Conservation (phyloP, 768 basidiomycete genomes). For the Russula sp. region DNA sequence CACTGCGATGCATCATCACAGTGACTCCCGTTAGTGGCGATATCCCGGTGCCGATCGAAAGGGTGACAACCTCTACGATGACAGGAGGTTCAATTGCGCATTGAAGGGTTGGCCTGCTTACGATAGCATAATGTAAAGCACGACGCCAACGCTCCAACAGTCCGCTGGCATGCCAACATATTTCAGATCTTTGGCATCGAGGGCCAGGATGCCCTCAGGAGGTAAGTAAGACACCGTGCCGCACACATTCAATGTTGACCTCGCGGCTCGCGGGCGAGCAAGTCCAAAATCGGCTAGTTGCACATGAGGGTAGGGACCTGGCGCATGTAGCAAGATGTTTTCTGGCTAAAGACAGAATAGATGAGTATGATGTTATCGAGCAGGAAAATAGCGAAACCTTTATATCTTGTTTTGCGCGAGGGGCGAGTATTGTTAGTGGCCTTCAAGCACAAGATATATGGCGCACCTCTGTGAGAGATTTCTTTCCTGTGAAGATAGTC, state of each 20-base stretch:
- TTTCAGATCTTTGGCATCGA: conserved; percentile 65
- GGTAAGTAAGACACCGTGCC: conserved; percentile 85
- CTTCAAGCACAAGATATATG: not conserved
- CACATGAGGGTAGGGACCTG: conserved; percentile 81
- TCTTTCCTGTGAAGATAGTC: conserved; percentile 61
- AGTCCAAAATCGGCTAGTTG: conserved; percentile 85
- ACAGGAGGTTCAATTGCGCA: not conserved
- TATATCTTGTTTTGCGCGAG: conserved; percentile 39
- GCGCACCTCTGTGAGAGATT: conserved; percentile 73
- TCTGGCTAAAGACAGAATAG: conserved; percentile 49
- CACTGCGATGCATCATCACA: conserved; percentile 30
- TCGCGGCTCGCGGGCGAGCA: conserved; percentile 67
- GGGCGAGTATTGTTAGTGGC: not conserved
- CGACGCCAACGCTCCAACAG: conserved; percentile 82
- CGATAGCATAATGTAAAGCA: conserved; percentile 79
- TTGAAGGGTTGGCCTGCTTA: conserved; percentile 33
- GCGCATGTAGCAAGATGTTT: conserved; percentile 69
- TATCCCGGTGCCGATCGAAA: conserved; percentile 9
- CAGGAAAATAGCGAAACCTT: conserved; percentile 38
- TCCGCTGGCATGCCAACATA: conserved; percentile 82
- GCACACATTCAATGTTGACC: conserved; percentile 79
- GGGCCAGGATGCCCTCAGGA: conserved; percentile 74
- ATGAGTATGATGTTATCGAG: not conserved
- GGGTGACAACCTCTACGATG: conserved; percentile 12
- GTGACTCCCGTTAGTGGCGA: not conserved